phyloP scores from a whole-genome alignment of 2,329 filamentous ascomycete genomes.

The Stachybotrys chartarum region DNA sequence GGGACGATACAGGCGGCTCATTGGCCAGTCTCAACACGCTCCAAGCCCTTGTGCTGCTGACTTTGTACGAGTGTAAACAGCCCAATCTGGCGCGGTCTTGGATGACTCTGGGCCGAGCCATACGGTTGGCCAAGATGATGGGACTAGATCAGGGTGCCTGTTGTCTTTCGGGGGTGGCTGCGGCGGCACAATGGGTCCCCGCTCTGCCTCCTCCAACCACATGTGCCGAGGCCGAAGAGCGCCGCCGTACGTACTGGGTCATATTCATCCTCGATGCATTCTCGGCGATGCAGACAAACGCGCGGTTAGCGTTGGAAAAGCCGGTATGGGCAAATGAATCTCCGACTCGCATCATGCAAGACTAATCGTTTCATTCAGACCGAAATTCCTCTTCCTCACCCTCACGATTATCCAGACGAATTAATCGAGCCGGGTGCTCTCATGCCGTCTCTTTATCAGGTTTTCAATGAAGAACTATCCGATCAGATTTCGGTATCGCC shows the following conservation, averaged over 20 bases:
- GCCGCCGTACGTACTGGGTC: not conserved
- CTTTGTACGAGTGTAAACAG: constrained; percentile 4
- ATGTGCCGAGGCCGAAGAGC: not conserved
- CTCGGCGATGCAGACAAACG: not conserved
- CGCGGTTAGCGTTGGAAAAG: too few species aligned
- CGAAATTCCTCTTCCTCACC: too few species aligned
- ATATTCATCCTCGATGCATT: not conserved
- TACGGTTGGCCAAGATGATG: constrained; percentile 3
- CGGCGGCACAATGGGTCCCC: not conserved
- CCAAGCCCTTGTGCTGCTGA: constrained; percentile 2
- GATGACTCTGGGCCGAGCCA: constrained; percentile 5
- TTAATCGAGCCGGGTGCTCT: too few species aligned
- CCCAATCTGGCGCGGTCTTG: constrained; percentile 5
- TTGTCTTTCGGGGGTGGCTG: too few species aligned
- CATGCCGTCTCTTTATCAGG: too few species aligned
- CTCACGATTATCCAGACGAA: too few species aligned
- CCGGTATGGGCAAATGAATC: too few species aligned
- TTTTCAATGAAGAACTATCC: too few species aligned
- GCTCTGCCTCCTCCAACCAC: not conserved
- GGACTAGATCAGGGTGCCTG: constrained; percentile 1
- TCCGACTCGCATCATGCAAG: too few species aligned
- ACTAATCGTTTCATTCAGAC: too few species aligned
- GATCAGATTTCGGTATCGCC: too few species aligned
- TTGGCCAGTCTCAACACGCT: constrained; percentile 3
- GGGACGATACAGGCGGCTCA: constrained; percentile 2